Evolutionary conservation across 163 green algal genomes (phyloP).

Genomic region (Trebouxia gelatinosa): DNA sequence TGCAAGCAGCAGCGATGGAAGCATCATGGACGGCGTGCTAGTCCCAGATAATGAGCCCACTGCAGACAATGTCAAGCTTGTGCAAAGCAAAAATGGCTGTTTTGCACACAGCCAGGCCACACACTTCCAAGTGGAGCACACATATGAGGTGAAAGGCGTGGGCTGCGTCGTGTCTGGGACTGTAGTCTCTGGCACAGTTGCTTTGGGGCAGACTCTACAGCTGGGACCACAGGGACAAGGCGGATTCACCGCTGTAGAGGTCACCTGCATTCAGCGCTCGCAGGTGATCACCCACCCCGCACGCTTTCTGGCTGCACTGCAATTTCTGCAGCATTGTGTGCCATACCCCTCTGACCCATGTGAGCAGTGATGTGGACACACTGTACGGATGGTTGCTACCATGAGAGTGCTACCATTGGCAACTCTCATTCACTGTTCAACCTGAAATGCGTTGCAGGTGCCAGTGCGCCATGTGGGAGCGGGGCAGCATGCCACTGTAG

Average conservation of each 20-base stretch:
- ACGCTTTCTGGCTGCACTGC: too few species aligned
- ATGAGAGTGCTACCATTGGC: too few species aligned
- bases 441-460: constrained; percentile 60
- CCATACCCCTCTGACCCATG: too few species aligned
- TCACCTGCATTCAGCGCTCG: constrained; percentile 93
- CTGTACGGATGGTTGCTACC: too few species aligned
- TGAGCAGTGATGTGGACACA: too few species aligned
- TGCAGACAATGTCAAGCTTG: too few species aligned
- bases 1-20: neutral
- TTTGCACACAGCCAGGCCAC: neutral
- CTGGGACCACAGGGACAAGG: constrained; percentile 76
- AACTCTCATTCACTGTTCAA: too few species aligned
- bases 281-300: constrained; percentile 81
- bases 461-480: constrained; percentile 56
- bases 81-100: neutral
- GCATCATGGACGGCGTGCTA: too few species aligned
- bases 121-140: constrained; percentile 77
- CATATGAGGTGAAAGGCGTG: constrained; percentile 95
- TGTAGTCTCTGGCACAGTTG: constrained; percentile 56
- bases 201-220: constrained; percentile 79
- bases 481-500: constrained; percentile 63
- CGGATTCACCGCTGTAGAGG: constrained; percentile 73
- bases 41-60: too few species aligned
- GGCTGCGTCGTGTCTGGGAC: constrained; percentile 91
- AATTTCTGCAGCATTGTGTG: too few species aligned